Evolutionary conservation across 345 rosid genomes (phyloP), one percentile per base, ranked within the genome.

Genomic region (Corymbia maculata): DNA sequence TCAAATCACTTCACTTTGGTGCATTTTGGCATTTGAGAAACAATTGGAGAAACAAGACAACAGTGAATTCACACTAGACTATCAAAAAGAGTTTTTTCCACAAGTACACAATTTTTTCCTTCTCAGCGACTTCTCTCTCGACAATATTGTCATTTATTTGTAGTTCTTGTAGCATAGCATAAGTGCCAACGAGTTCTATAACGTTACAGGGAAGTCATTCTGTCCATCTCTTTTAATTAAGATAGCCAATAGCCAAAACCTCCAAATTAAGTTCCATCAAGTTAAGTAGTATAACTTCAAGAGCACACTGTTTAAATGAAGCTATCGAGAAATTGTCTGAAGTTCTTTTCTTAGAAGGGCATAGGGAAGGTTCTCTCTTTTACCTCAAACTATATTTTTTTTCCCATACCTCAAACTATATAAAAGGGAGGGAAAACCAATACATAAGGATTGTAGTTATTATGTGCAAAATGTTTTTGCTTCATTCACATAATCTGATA

Each of bases 371-470:
- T 64, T 0, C 70, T 64, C 36, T n/a, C 70, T 64, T 28, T 13
- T 64, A 61, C 52, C 52, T 51, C 15, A 13, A 13, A 51, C 52
- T 13, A 51, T 51, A 13, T 51, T 36, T 36, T 36, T 36, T 36
- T 36, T 36, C 42, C 42, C 42, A 36, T 36, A 61, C 70, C 70
- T 28, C 70, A 61, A 61, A 28, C 70, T 61, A 13, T 28, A 28
- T 13, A 61, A 32, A 64, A 64, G 42, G 19, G 28, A 28, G 0
- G 36, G 0, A 28, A 64, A 64, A 64, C 36, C 32, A 11, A 64
- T 2, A 0, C 32, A 4, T 0, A 64, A 64, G 70, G 42, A 64
- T 64, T n/a, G 2, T 64, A n/a, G 42, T n/a, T 1, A 13, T 64
- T 0, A n/a, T 13, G 75, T 13, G 75, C 75, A 64, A n/a, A 24